Evolutionary conservation across 2,329 filamentous ascomycete genomes (phyloP), one percentile per base, ranked within the genome.

Genomic region (Graphilbum sp.): DNA sequence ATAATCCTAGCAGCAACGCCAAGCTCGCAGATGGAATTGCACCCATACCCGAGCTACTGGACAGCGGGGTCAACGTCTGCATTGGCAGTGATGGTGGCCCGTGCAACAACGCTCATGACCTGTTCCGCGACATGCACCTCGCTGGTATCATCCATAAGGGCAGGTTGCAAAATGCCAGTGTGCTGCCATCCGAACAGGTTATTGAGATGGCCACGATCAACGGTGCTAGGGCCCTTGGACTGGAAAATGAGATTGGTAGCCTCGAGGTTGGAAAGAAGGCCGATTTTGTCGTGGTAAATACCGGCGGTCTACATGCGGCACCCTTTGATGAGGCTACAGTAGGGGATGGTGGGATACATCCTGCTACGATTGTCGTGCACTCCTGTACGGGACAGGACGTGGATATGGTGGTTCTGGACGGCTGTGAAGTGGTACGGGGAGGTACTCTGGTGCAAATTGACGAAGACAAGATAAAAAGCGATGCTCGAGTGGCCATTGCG

Each of bases 201-300:
- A 24, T 52, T 2, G 24, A 52, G 31, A 54, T 66, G 38, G 62
- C 55, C 7, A 67, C 61, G 0, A 54, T 63, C 40, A 55, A 58
- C n/a, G 62, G 59, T 0, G 62, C 61, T 2, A 50, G 52, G 37
- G 60, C 60, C 0, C 51, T 56, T 1, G 55, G 58, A 9, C 52
- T 63, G 49, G 55, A 56, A 23, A 44, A 53, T 18, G 39, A 54
- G 31, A 48, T 64, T 16, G 63, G 63, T 2, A 59, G 55, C 9
- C 52, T 67, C 31, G 54, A 54, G 5, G 54, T 50, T 17, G 60
- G 62, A 1, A 61, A 60, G 40, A 43, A 52, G 23, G 63, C 62
- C 2, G 63, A 66, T 46, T 44, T 66, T 5, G 54, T 60, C 12
- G 50, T 66, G 2, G 61, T 64, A 34, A 50, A 48, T 25, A 25